A percentile compares a stretch with the other conserved stretches of the same genome.
Conservation (phyloP, 306 rosid genomes). For the Corylus americana region DNA sequence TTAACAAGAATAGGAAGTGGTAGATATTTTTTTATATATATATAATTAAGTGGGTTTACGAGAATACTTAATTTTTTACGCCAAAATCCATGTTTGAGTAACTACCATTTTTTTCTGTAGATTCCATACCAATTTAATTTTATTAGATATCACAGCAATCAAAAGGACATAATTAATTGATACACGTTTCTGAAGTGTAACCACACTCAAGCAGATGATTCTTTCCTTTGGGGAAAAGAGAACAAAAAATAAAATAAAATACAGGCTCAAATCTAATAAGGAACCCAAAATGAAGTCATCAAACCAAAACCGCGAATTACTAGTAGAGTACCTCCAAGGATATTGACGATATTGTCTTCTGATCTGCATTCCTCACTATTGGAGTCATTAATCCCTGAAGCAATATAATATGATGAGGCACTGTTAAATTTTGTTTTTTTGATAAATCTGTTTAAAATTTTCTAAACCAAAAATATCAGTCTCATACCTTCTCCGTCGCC, state of each 20-base stretch:
- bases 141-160: not conserved
- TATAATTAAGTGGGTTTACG: not conserved
- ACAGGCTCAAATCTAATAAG: conserved; percentile 1
- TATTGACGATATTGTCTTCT: conserved; percentile 80
- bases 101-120: not conserved
- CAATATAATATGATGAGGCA: conserved; percentile 27
- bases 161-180: not conserved
- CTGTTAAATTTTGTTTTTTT: not conserved
- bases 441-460: conserved; percentile 6
- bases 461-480: conserved; percentile 22
- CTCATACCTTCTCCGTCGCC: conserved; percentile 92
- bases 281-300: conserved; percentile 12
- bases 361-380: conserved; percentile 88
- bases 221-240: not conserved
- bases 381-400: conserved; percentile 97
- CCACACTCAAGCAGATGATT: not conserved
- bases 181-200: not conserved
- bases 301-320: conserved; percentile 17
- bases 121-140: conserved; percentile 1
- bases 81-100: not conserved
- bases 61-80: not conserved
- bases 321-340: conserved; percentile 70
- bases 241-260: not conserved
- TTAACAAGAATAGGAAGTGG: not conserved
- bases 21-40: no score